phyloP scores from a whole-genome alignment of 768 basidiomycete species.

The Holtermannia corniformis region DNA sequence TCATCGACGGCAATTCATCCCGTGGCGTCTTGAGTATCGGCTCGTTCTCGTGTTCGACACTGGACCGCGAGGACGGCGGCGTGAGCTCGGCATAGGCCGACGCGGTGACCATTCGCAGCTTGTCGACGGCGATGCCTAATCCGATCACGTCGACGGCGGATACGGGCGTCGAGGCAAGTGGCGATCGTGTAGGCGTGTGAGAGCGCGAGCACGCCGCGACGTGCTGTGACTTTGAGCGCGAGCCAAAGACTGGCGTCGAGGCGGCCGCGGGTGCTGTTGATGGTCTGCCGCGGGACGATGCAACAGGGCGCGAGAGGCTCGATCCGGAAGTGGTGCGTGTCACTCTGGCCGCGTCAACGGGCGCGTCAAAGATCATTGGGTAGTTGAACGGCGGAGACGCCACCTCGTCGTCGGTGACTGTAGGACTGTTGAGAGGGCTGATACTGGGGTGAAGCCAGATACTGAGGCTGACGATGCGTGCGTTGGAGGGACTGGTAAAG shows the following conservation, averaged over 20 bases:
- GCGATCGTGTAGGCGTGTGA: not conserved
- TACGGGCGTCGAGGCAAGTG: not conserved
- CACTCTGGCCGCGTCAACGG: not conserved
- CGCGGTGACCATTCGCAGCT: too few relatives aligned
- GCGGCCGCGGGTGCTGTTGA: conserved; percentile 23
- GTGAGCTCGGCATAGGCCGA: not conserved
- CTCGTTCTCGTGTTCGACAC: not conserved
- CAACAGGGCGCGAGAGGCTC: not conserved
- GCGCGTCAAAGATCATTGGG: conserved; percentile 20
- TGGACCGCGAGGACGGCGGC: not conserved
- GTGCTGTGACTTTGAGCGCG: not conserved
- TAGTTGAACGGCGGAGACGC: conserved; percentile 24
- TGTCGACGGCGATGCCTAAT: not conserved
- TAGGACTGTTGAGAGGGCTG: not conserved
- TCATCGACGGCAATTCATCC: not conserved
- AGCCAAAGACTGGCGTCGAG: not conserved
- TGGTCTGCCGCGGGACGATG: conserved; percentile 8
- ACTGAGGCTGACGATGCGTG: conserved; percentile 26
- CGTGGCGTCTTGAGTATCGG: not conserved
- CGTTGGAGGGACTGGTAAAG: conserved; percentile 25
- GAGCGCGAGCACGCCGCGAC: not conserved
- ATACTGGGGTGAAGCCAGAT: conserved; percentile 28
- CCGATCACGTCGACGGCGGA: not conserved
- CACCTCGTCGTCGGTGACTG: not conserved
- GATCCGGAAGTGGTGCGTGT: not conserved